Conservation (phyloP, 352 stramenopile genomes). For the Phytophthora sp. region DNA sequence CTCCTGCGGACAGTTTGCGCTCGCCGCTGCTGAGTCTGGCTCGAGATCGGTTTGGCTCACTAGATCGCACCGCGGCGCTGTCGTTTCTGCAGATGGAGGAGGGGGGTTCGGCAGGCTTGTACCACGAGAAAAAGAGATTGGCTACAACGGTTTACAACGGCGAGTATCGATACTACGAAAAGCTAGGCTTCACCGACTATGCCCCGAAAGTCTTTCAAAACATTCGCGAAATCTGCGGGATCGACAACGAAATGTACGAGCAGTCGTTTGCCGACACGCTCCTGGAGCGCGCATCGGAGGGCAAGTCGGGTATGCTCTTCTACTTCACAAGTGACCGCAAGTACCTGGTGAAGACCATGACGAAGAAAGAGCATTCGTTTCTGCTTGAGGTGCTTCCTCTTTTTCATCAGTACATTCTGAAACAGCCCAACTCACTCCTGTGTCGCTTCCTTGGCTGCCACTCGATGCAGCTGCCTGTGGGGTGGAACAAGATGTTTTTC, state of each 20-base stretch:
- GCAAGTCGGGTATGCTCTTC: constrained; percentile 89
- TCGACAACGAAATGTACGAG: constrained; percentile 81
- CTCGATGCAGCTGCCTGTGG: constrained; percentile 89
- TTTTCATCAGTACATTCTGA: constrained; percentile 88
- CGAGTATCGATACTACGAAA: constrained; percentile 87
- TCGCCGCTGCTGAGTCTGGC: constrained; percentile 49
- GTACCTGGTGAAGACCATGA: constrained; percentile 92
- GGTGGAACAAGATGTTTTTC: constrained; percentile 93
- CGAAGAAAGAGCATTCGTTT: constrained; percentile 87
- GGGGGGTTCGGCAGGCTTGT: constrained; percentile 54
- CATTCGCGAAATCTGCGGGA: constrained; percentile 78
- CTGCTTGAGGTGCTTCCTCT: constrained; percentile 79
- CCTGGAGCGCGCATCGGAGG: constrained; percentile 79
- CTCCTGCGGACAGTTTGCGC: constrained; percentile 46
- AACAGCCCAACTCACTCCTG: constrained; percentile 80
- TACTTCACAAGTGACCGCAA: constrained; percentile 88
- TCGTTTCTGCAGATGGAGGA: constrained; percentile 76
- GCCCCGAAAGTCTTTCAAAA: constrained; percentile 86
- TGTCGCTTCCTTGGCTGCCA: constrained; percentile 86
- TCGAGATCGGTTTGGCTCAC: constrained; percentile 38
- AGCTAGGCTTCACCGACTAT: constrained; percentile 89
- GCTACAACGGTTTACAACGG: constrained; percentile 85
- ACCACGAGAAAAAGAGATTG: constrained; percentile 85
- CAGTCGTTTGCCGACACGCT: constrained; percentile 88
- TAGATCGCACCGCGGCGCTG: constrained; percentile 51